Conservation (phyloP, 2,329 filamentous ascomycete genomes). For the Cladobotryum mycophilum region DNA sequence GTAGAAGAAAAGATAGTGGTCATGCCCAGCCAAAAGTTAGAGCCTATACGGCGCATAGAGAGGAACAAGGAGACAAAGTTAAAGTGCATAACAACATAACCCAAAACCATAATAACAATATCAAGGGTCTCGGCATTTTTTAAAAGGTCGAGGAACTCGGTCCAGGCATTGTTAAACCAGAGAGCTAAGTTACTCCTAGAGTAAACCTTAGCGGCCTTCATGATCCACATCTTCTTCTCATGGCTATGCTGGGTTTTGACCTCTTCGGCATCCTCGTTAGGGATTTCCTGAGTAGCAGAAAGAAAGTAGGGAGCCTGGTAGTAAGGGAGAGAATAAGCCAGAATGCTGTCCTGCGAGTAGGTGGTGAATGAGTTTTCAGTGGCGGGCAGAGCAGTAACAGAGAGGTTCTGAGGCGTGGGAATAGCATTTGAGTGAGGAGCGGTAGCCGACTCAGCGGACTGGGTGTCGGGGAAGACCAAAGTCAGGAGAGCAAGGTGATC, state of each 20-base stretch:
- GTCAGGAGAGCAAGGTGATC: slow-evolving; percentile 79
- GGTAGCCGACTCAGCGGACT: slow-evolving; percentile 58
- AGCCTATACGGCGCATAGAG: slow-evolving; percentile 92
- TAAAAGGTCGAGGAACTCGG: slow-evolving; percentile 68
- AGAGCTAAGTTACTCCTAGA: slow-evolving; percentile 58
- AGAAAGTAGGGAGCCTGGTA: slow-evolving; percentile 70
- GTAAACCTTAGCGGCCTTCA: slow-evolving; percentile 74
- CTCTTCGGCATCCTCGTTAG: slow-evolving; percentile 54
- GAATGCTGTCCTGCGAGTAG: slow-evolving; percentile 77
- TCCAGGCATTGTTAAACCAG: slow-evolving; percentile 76
- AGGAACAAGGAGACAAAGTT: slow-evolving; percentile 98
- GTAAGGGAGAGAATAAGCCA: slow-evolving; percentile 77
- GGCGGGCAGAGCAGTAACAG: slow-evolving; percentile 66
- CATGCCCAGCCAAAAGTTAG: slow-evolving; percentile 92
- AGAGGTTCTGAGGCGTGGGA: slow-evolving; percentile 67
- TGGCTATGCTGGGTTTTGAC: slow-evolving; percentile 45
- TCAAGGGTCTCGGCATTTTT: slow-evolving; percentile 95
- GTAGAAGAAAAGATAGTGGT: slow-evolving; percentile 87
- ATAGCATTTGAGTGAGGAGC: slow-evolving; percentile 63
- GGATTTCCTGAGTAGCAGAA: slow-evolving; percentile 72
- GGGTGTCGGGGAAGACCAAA: slow-evolving; percentile 81
- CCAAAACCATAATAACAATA: slow-evolving; percentile 94
- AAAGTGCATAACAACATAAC: slow-evolving; percentile 95
- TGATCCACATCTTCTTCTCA: slow-evolving; percentile 91
- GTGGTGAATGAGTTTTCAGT: slow-evolving; percentile 80